Base-by-base conservation (phyloP, 2,329 filamentous ascomycete species). In the Knoxdaviesia proteae region DNA sequence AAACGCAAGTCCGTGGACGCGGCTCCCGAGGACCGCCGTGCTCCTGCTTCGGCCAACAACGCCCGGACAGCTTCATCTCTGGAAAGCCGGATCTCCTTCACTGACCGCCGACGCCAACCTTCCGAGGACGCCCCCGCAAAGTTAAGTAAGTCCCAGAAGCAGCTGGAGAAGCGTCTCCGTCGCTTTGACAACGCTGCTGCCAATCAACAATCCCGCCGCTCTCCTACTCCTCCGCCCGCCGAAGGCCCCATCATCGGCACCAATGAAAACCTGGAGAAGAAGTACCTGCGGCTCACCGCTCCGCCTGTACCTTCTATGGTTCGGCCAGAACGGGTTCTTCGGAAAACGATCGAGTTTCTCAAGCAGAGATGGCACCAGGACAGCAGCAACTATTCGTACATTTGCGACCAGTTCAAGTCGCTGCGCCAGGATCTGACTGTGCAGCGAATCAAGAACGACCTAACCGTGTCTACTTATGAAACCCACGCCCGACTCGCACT, bases 371-470 rank as follows among this genome's bases (percentile, higher is more conserved):
- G 90, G 90, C 81, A 77, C 56, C 75, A 78, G 51, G 86, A 94
- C 53, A 80, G 78, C 62, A 20, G 20, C 20, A 94, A 96, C 62
- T 98, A 98, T 61, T 78, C 76, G 51, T 98, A 94, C 62, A 93
- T 94, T 49, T 96, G 90, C 72, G 87, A 98, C 58, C 90, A 98
- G 69, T 93, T 98, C 70, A 98, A 98, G 61, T 94, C 90, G 10
- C 71, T 98, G 58, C 84, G 90, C 47, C 90, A 98, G 68, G 90
- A 98, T 65, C 71, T 98, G 58, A 98, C 90, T 36, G 90, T 98
- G 44, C 90, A 98, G 62, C 88, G 84, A 55, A 86, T 98, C 64
- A 87, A 84, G 63, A 94, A 86, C 61, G 83, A 92, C 42, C 96
- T 98, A 58, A 96, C 90, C 31, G 87, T 96, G 49, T 80, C 74